These are phyloP conservation scores for Vitis labrusca DNA, from an alignment of 164 flowering plant species.

Conservation along the genomic window DNA sequence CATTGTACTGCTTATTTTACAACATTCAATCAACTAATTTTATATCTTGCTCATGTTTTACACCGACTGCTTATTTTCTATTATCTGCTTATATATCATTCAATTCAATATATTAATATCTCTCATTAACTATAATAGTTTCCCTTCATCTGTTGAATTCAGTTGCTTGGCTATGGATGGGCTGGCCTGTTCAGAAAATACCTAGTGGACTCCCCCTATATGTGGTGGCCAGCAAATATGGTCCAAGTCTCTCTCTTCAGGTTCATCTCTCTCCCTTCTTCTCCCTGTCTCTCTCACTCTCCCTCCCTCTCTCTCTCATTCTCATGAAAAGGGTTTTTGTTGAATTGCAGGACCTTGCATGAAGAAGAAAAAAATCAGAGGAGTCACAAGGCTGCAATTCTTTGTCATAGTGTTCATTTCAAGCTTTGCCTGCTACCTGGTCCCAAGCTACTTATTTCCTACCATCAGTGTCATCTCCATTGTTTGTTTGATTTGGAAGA, in stretches of 20 bases:
- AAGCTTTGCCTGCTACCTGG: slow-evolving; percentile 55
- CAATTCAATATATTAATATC: no score
- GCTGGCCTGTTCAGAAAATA: slow-evolving; percentile 60
- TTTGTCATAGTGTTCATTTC: slow-evolving; percentile 41
- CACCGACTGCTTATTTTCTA: no score
- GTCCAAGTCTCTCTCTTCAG: slow-evolving; percentile 44
- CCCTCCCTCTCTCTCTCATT: background rate
- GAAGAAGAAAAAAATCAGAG: slow-evolving; percentile 44
- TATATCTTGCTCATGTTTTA: no score
- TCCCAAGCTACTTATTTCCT: slow-evolving; percentile 60
- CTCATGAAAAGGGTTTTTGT: background rate
- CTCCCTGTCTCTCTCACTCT: background rate
- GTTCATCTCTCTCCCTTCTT: slow-evolving; percentile 9
- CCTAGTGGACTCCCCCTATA: slow-evolving; percentile 47
- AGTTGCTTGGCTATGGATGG: slow-evolving; percentile 79
- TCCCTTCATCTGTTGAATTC: background rate
- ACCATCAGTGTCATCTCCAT: slow-evolving; percentile 47
- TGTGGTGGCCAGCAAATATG: slow-evolving; percentile 42
- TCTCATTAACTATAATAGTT: background rate
- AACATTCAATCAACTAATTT: no score
- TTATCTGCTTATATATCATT: no score
- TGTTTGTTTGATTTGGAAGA: slow-evolving; percentile 56
- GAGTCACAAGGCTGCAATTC: slow-evolving; percentile 55
- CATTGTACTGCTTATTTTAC: no score
- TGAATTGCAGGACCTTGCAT: slow-evolving; percentile 48